phyloP scores from a whole-genome alignment of 768 basidiomycete genomes.

The Lactifluus pinguis region DNA sequence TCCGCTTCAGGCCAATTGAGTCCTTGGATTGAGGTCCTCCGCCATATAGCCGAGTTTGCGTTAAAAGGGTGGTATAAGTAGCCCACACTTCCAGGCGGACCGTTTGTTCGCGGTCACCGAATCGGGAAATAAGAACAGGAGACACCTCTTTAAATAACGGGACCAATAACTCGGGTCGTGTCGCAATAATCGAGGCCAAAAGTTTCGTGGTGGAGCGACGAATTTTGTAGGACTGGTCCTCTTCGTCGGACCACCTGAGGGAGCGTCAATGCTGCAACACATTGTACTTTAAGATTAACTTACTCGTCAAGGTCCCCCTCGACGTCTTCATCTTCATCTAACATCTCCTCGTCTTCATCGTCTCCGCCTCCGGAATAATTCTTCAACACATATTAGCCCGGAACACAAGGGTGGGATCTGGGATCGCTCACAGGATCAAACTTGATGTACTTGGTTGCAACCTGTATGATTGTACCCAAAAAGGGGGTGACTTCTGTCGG shows the following conservation, averaged over 20 bases:
- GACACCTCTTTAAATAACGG: conserved; percentile 79
- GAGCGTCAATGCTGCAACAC: neutral
- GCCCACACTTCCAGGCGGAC: conserved; percentile 90
- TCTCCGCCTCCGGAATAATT: conserved; percentile 72
- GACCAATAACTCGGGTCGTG: conserved; percentile 79
- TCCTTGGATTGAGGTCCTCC: conserved; percentile 47
- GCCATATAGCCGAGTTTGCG: conserved; percentile 76
- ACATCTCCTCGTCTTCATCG: conserved; percentile 54
- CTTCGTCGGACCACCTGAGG: conserved; percentile 88
- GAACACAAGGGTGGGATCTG: neutral
- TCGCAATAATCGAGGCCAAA: conserved; percentile 74
- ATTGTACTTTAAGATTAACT: conserved; percentile 22
- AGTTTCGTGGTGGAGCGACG: conserved; percentile 90
- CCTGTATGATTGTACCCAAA: conserved; percentile 56
- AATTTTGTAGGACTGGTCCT: conserved; percentile 97
- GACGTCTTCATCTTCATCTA: conserved; percentile 65
- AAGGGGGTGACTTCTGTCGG: conserved; percentile 75
- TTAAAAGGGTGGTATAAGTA: conserved; percentile 73
- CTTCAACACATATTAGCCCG: conserved; percentile 28
- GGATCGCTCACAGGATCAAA: conserved; percentile 73
- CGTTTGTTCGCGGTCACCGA: conserved; percentile 91
- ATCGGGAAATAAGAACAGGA: conserved; percentile 82
- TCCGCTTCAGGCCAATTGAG: conserved; percentile 56
- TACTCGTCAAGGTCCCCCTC: conserved; percentile 74
- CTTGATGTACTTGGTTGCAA: conserved; percentile 73